Conservation (phyloP, 1,284 basidiomycete species). For the Peniophora sp. region DNA sequence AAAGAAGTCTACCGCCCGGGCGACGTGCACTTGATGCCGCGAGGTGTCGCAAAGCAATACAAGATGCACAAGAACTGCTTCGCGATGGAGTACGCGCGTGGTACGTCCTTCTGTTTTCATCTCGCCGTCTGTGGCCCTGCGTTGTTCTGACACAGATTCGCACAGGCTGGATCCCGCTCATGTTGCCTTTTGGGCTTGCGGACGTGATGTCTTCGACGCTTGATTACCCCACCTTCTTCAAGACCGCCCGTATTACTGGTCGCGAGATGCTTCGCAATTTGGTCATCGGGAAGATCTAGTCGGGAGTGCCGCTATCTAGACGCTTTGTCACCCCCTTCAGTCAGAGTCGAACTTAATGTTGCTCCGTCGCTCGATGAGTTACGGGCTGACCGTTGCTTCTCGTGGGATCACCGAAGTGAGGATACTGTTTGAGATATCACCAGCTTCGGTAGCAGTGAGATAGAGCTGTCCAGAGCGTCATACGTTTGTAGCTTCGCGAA, state of each 20-base stretch:
- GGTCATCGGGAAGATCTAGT: slow-evolving; percentile 80
- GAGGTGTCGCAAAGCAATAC: slow-evolving; percentile 91
- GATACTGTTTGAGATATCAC: too few relatives aligned
- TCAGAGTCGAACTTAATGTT: too few relatives aligned
- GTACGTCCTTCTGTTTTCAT: slow-evolving; percentile 28
- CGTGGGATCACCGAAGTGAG: too few relatives aligned
- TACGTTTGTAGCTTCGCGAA: too few relatives aligned
- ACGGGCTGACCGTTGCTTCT: too few relatives aligned
- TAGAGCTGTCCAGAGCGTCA: too few relatives aligned
- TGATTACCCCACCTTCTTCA: slow-evolving; percentile 78
- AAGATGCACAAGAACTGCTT: slow-evolving; percentile 95
- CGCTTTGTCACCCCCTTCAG: too few relatives aligned
- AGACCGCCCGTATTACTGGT: slow-evolving; percentile 74
- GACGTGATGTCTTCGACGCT: slow-evolving; percentile 87
- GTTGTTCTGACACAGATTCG: slow-evolving; percentile 2
- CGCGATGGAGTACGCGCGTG: slow-evolving; percentile 91
- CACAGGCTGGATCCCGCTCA: slow-evolving; percentile 82
- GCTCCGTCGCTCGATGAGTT: too few relatives aligned
- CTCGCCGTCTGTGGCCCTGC: background rate
- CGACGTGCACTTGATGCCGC: slow-evolving; percentile 74
- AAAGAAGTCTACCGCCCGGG: slow-evolving; percentile 84
- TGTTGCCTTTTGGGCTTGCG: slow-evolving; percentile 90
- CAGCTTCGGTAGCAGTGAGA: too few relatives aligned
- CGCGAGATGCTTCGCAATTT: slow-evolving; percentile 81
- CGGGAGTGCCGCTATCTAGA: background rate